A percentile compares a stretch with the other conserved stretches of the same genome.
Conservation (phyloP, 1,284 basidiomycete genomes). For the Rhodotorula sp. region DNA sequence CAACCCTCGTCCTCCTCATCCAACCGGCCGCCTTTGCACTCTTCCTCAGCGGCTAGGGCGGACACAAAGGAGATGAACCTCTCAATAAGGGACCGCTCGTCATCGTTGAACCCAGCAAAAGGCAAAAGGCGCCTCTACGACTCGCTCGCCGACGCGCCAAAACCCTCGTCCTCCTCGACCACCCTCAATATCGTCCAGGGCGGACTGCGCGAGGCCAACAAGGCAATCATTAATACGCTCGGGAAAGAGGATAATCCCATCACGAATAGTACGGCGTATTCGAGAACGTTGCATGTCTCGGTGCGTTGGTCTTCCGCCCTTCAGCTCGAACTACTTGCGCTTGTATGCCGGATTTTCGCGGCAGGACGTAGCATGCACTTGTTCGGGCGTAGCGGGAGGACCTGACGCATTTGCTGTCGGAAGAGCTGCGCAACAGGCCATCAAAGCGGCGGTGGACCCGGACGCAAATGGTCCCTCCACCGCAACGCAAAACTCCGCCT, state of each 20-base stretch:
- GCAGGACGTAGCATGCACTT: background rate
- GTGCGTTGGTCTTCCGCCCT: background rate
- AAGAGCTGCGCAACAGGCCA: conserved; percentile 35
- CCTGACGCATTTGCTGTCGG: background rate
- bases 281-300: conserved; percentile 14
- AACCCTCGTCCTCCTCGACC: background rate
- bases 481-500: conserved; percentile 28
- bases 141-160: background rate
- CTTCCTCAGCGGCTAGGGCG: too few relatives aligned
- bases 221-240: conserved; percentile 18
- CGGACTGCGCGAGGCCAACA: conserved; percentile 10
- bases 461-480: conserved; percentile 17
- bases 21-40: too few relatives aligned
- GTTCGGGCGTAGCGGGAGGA: background rate
- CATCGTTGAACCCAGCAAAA: conserved; percentile 4
- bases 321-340: background rate
- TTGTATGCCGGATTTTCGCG: background rate
- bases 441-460: conserved; percentile 28
- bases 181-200: conserved; percentile 2
- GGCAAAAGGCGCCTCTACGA: background rate
- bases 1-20: background rate
- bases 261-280: conserved; percentile 23
- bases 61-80: too few relatives aligned
- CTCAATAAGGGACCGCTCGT: too few relatives aligned
- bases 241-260: conserved; percentile 27